Evolutionary conservation across 169 alveolate genomes (phyloP).

Genomic region (Plasmodium cynomolgi): DNA sequence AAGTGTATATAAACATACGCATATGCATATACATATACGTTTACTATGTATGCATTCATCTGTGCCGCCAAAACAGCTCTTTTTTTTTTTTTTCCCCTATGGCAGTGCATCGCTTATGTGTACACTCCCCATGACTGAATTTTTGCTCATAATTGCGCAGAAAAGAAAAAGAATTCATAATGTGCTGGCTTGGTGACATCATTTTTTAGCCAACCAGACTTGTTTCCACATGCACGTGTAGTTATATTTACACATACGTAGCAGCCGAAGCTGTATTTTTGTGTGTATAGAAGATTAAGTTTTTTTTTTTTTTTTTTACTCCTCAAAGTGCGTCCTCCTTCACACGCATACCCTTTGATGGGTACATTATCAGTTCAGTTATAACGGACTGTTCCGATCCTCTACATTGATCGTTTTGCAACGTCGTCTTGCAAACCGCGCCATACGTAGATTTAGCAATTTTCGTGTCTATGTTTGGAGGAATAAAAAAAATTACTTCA

Average conservation of each 20-base stretch:
- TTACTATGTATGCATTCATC: background rate
- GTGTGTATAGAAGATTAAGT: conserved; percentile 1
- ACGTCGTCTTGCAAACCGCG: background rate
- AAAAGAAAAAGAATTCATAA: background rate
- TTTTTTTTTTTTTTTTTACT: background rate
- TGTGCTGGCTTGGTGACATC: background rate
- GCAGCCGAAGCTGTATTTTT: background rate
- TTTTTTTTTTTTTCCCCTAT: background rate
- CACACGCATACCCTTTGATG: background rate
- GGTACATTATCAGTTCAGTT: background rate
- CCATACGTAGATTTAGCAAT: background rate
- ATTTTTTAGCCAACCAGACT: background rate
- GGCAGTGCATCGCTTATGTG: background rate
- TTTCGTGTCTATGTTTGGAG: background rate
- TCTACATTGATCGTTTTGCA: background rate
- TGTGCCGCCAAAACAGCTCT: background rate
- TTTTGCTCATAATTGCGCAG: background rate
- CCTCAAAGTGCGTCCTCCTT: background rate
- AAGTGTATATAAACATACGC: background rate
- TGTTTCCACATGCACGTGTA: background rate
- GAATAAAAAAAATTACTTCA: background rate
- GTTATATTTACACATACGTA: background rate
- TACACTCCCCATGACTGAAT: background rate
- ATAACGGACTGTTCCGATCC: background rate
- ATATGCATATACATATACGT: background rate